Evolutionary conservation across 345 rosid genomes (phyloP), one percentile per base, ranked within the genome.

Genomic region (Acer saccharum): DNA sequence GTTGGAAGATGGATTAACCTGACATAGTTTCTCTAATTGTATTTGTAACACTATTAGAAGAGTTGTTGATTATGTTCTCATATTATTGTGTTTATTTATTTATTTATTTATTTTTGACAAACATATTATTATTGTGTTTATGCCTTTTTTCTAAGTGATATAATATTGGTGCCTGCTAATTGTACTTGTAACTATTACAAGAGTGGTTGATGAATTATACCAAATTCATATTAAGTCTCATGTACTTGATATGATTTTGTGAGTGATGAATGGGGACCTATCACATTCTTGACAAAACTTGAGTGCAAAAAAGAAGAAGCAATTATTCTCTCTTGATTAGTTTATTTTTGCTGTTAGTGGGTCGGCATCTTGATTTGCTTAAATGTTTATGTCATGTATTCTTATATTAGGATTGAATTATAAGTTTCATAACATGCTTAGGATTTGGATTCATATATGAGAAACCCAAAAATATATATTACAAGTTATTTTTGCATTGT

Each of bases 321-420:
- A 65, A 65, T 76, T 60, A 58, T 71, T 74, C 69, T 69, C 75
- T 63, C 44, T 71, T 76, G 41, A 50, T 80, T 60, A 69, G 61
- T 69, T 57, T 54, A 67, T 68, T 61, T 74, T 62, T 75, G 77
- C 74, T 18, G 78, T 78, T 76, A 54, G 60, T 4, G 58, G 4
- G 81, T 78, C 81, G 72, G 46, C 68, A 69, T 46, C 67, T 71
- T 71, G 71, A 69, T 76, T 77, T 82, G 58, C 74, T 65, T 81
- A 27, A 61, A 63, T 72, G 69, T 58, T 66, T 55, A n/a, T 29
- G 39, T 78, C 81, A 75, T 69, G 54, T 12, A 12, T 74, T 77
- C 7, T 70, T 64, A 18, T 68, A 79, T 60, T 78, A 65, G 21
- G 25, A 80, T 69, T 43, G 16, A 60, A 44, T 16, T 23, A 23